phyloP scores from a whole-genome alignment of 441 rosid genomes.

The Populus trichocarpa region DNA sequence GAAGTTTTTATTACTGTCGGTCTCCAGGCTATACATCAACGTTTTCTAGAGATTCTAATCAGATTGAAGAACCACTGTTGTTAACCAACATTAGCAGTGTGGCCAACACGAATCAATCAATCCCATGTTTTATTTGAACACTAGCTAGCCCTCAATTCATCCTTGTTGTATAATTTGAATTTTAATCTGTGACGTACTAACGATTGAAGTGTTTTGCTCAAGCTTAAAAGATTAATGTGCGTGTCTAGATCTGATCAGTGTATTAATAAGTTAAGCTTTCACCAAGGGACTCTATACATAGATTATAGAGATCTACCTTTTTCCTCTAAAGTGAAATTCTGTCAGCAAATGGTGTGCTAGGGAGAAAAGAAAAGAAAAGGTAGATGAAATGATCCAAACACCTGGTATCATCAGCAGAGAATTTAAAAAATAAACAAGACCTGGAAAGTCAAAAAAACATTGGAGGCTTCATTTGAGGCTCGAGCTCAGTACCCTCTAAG shows the following conservation, averaged over 20 bases:
- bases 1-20: background rate
- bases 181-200: background rate
- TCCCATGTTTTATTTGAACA: background rate
- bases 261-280: background rate
- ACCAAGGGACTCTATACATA: background rate
- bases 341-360: background rate
- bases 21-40: background rate
- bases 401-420: background rate
- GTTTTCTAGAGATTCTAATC: background rate
- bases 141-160: background rate
- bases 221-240: background rate
- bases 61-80: background rate
- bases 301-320: background rate
- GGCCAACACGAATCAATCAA: background rate
- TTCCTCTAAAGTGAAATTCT: background rate
- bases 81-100: background rate
- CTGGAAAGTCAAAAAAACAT: background rate
- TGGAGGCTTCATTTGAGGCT: slow-evolving; percentile 3
- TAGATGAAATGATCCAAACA: background rate
- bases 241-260: background rate
- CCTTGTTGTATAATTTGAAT: background rate
- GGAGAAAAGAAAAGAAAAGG: background rate
- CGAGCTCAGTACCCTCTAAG: background rate
- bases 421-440: background rate
- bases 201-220: background rate